A percentile compares a stretch with the other conserved stretches of the same genome.
Conservation (phyloP, 176 grass and related monocot species). For the Cenchrus purpureus region DNA sequence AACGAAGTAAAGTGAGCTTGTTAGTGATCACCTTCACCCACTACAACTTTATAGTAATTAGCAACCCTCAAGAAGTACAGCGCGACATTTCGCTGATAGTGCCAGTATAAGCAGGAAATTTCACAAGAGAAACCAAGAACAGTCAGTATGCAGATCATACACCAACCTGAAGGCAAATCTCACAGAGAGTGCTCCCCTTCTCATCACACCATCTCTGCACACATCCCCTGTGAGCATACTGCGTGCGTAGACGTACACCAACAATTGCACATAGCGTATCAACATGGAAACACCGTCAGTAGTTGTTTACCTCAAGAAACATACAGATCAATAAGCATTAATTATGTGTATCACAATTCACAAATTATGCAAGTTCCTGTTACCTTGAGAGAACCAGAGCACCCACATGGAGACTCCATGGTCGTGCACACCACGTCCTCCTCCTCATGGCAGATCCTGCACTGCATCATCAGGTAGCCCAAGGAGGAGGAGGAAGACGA, state of each 20-base stretch:
- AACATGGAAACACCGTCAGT: not conserved
- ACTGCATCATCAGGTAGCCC: conserved; percentile 53
- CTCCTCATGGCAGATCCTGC: conserved; percentile 90
- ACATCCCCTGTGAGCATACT: conserved; percentile 91
- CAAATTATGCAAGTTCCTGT: not conserved
- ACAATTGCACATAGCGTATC: not conserved
- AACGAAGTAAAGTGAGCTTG: not conserved
- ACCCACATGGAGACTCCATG: conserved; percentile 88
- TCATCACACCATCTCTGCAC: conserved; percentile 99
- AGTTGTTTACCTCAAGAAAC: not conserved
- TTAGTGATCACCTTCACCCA: not conserved
- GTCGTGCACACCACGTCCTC: conserved; percentile 44
- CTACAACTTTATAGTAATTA: conserved; percentile 2
- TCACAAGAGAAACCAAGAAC: not conserved
- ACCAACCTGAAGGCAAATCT: conserved; percentile 92
- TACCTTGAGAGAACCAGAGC: conserved; percentile 93
- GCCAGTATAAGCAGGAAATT: conserved; percentile 7
- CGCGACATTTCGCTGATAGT: not conserved
- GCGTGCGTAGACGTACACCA: conserved; percentile 6
- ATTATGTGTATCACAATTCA: not conserved
- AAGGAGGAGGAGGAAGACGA: conserved; percentile 17
- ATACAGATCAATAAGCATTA: not conserved
- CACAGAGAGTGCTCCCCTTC: conserved; percentile 86
- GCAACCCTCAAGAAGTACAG: not conserved
- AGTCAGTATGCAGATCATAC: not conserved